phyloP scores from a whole-genome alignment of 148 eudicot genomes.

The Nyssa sinensis region DNA sequence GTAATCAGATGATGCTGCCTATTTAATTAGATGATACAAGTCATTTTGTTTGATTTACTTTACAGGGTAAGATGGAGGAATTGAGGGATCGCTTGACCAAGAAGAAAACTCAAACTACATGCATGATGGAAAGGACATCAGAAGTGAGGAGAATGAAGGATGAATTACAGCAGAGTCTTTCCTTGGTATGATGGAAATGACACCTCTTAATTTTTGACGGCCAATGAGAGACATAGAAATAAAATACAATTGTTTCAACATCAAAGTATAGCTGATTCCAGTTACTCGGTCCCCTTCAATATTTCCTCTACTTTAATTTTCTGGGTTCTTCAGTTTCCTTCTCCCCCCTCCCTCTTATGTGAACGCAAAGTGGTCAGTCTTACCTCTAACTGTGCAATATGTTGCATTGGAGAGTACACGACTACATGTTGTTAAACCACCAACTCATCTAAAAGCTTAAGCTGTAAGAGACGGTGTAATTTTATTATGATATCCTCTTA shows the following conservation, averaged over 20 bases:
- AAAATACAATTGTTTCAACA: background rate
- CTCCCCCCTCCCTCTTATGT: background rate
- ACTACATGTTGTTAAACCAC: too few relatives aligned
- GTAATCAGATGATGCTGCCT: background rate
- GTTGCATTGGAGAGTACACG: background rate
- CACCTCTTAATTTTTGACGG: background rate
- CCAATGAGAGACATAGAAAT: background rate
- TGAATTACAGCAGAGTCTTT: slow-evolving; percentile 57
- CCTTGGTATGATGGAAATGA: slow-evolving; percentile 49
- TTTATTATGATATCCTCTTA: too few relatives aligned
- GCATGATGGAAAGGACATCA: slow-evolving; percentile 53
- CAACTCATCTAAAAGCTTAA: too few relatives aligned
- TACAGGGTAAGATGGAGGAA: slow-evolving; percentile 58
- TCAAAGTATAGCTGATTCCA: background rate
- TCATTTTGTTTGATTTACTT: slow-evolving; percentile 1
- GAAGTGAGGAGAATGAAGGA: slow-evolving; percentile 60
- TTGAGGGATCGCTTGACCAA: slow-evolving; percentile 46
- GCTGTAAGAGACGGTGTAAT: too few relatives aligned
- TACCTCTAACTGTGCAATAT: background rate
- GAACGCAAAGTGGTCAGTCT: background rate
- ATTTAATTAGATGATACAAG: background rate
- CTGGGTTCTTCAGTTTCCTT: background rate
- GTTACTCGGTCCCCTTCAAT: slow-evolving; percentile 2
- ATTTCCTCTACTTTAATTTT: background rate
- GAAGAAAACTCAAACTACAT: slow-evolving; percentile 59